phyloP scores from a whole-genome alignment of 768 basidiomycete genomes.

The Boletus vermiculosoides region DNA sequence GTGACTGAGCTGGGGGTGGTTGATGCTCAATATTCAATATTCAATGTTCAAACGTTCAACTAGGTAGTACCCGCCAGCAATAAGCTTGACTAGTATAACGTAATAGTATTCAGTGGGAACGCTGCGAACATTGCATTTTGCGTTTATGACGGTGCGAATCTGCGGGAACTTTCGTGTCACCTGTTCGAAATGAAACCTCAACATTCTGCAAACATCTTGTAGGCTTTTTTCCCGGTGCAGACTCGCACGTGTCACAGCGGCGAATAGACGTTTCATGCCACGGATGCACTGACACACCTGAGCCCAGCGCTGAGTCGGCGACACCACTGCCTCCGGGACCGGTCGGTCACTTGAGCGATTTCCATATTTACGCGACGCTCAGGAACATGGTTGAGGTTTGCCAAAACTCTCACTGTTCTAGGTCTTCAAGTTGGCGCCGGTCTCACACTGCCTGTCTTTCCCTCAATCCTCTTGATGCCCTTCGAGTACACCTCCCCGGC shows the following conservation, averaged over 20 bases:
- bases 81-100: neutral
- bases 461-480: constrained; percentile 19
- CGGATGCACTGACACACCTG: neutral
- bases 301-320: too few species aligned
- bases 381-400: constrained; percentile 12
- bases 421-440: constrained; percentile 4
- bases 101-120: neutral
- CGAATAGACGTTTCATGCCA: neutral
- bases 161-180: neutral
- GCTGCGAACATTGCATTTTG: neutral
- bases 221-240: neutral
- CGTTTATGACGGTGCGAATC: neutral
- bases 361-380: constrained; percentile 20
- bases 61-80: too few species aligned
- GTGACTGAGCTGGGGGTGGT: neutral
- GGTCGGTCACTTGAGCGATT: neutral
- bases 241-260: neutral
- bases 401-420: constrained; percentile 18
- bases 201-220: neutral
- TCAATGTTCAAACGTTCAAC: too few species aligned
- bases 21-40: too few species aligned
- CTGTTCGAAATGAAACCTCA: neutral
- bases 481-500: constrained; percentile 9
- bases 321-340: neutral
- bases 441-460: constrained; percentile 5